Evolutionary conservation across 2,329 filamentous ascomycete species (phyloP), one percentile per base, ranked within the genome.

Genomic region (Pseudogymnoascus sp.): DNA sequence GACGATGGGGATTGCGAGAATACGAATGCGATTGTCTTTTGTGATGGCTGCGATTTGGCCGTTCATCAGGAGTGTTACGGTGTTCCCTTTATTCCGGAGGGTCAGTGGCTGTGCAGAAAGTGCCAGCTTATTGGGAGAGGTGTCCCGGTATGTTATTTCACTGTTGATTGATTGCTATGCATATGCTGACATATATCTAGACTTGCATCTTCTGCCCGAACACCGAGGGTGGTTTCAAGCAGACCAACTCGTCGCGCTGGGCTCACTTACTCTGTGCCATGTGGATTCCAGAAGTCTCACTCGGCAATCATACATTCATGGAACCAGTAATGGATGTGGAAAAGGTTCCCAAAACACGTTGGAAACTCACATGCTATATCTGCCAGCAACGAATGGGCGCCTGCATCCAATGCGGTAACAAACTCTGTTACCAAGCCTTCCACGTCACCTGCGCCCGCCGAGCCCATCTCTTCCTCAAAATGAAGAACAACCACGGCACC

Each of bases 1-100:
- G 95, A 99, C 72, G 95, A 99, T 71, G 95, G 95, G n/a, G 95
- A 99, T 72, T 99, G 95, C 72, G 95, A 99, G 77, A 99, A 99
- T 75, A 96, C 95, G 21, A 99, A 99, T 72, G 95, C 95, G 0
- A 99, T 99, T 71, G 95, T 99, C 21, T 99, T 99, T 73, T 99
- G 95, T 74, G 95, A 99, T 73, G 95, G 95, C 2, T 99, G 95
- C 76, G 96, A 99, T 75, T 80, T 99, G 60, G 95, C 95, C 3
- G 95, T 99, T 8, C 95, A 99, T 75, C 95, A 99, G 75, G 95
- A 99, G 78, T 99, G 95, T 76, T 99, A 99, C 73, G 95, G 95
- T 62, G 95, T 99, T 55, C 95, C 95, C 1, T 99, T 97, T 75
- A 99, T 99, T 67, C 95, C 95, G 1, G 95, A 99, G 77, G 95